Evolutionary conservation across 441 rosid genomes (phyloP), one percentile per base, ranked within the genome.

Genomic region (Rhodomyrtus psidioides): DNA sequence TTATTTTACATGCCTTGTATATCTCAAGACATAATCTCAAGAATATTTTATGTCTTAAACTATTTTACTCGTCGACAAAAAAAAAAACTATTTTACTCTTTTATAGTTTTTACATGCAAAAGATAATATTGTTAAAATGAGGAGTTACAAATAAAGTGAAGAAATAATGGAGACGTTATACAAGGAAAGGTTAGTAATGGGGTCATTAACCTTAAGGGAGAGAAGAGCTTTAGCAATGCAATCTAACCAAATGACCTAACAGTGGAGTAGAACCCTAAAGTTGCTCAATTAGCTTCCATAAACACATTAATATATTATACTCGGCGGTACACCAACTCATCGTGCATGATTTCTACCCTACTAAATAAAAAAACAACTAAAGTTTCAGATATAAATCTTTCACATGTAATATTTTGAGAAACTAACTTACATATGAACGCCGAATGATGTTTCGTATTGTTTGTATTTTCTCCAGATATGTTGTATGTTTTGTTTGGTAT

Each of bases 401-500:
- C 0, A 28, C 39, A 30, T 1, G 0, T 30, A 8, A 23, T 16
- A 30, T 62, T 62, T 30, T 0, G 13, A 16, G 39, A 62, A 16
- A 62, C 23, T 60, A 1, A 27, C 30, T 9, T 62, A 62, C 34
- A 34, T 28, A 30, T 62, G 75, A 28, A 17, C 24, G 4, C 2
- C 9, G 9, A 6, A 30, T 8, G 44, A 62, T 30, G 34, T 62
- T 30, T 62, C 42, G 9, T 30, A 17, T 62, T 16, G 44, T 62
- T 30, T 62, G 30, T 62, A 0, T 30, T 7, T 62, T 30, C 75
- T 8, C 42, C 19, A 30, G 23, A 62, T 27, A 17, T 62, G 23
- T 62, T 30, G 44, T 15, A 60, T 30, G 12, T 30, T 30, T 62
- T 16, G 24, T 17, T 62, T 62, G 44, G 24, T 62, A 28, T 49